Evolutionary conservation across 2,329 filamentous ascomycete species (phyloP).

Genomic region (Diatrype stigma): DNA sequence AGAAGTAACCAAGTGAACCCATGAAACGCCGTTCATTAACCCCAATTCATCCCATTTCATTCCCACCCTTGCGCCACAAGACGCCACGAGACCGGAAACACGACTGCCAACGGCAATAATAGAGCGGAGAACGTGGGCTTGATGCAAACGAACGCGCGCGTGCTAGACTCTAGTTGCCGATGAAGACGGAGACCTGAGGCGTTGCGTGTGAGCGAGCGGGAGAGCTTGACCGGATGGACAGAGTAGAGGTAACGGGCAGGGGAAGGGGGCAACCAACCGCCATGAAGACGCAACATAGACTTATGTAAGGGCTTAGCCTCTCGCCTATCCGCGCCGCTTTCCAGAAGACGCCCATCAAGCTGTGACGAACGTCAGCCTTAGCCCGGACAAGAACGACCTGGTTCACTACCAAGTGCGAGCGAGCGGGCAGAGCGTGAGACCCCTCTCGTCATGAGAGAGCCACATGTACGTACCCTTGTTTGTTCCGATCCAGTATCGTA

Average conservation of each 20-base stretch:
- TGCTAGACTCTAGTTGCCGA: constrained; percentile 20
- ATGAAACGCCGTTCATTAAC: too few species aligned
- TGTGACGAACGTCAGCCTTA: constrained; percentile 27
- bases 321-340: constrained; percentile 92
- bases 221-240: background rate
- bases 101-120: too few species aligned
- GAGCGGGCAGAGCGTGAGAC: too few species aligned
- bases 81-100: background rate
- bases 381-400: background rate
- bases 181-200: constrained; percentile 24
- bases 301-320: constrained; percentile 90
- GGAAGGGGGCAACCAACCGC: constrained; percentile 55
- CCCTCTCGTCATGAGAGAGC: too few species aligned
- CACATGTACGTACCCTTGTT: constrained; percentile 65
- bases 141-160: background rate
- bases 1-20: too few species aligned
- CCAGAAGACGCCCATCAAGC: constrained; percentile 86
- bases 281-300: constrained; percentile 89
- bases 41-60: too few species aligned
- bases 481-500: constrained; percentile 85
- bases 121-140: too few species aligned
- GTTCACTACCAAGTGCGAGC: too few species aligned
- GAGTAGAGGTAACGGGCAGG: background rate
- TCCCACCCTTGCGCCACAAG: too few species aligned
- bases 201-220: constrained; percentile 1